Evolutionary conservation across 257 asterid genomes (phyloP).

Genomic region (Plantago major): DNA sequence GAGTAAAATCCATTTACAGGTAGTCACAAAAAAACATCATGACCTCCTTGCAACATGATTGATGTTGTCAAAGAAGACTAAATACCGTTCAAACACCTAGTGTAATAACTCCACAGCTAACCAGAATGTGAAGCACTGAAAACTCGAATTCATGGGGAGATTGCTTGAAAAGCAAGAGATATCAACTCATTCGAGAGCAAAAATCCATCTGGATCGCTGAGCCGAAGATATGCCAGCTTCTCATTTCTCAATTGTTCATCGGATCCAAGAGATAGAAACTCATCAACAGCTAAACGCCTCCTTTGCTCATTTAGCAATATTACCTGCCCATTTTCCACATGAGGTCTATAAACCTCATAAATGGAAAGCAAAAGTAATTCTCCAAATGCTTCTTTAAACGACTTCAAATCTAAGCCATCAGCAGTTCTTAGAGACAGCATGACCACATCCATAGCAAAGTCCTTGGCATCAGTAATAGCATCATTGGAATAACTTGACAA

Average conservation of each 20-base stretch:
- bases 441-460: constrained; percentile 63
- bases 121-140: background rate
- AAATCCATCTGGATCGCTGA: constrained; percentile 91
- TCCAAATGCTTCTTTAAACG: constrained; percentile 63
- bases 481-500: constrained; percentile 15
- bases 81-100: background rate
- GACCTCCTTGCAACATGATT: no score
- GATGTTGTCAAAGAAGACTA: no score
- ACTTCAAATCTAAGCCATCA: constrained; percentile 71
- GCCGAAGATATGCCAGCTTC: constrained; percentile 47
- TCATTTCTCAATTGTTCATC: constrained; percentile 25
- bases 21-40: no score
- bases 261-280: constrained; percentile 26
- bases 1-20: no score
- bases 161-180: constrained; percentile 65
- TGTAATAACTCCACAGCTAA: constrained; percentile 4
- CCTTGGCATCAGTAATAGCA: constrained; percentile 39
- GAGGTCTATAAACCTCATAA: constrained; percentile 49
- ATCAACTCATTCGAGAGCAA: constrained; percentile 85
- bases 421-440: constrained; percentile 90
- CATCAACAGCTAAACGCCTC: constrained; percentile 37
- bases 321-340: constrained; percentile 65
- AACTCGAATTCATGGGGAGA: constrained; percentile 35
- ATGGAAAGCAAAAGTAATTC: constrained; percentile 41
- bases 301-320: constrained; percentile 51